Base-by-base conservation (phyloP, 176 grass and related monocot genomes). In the Lolium rigidum region DNA sequence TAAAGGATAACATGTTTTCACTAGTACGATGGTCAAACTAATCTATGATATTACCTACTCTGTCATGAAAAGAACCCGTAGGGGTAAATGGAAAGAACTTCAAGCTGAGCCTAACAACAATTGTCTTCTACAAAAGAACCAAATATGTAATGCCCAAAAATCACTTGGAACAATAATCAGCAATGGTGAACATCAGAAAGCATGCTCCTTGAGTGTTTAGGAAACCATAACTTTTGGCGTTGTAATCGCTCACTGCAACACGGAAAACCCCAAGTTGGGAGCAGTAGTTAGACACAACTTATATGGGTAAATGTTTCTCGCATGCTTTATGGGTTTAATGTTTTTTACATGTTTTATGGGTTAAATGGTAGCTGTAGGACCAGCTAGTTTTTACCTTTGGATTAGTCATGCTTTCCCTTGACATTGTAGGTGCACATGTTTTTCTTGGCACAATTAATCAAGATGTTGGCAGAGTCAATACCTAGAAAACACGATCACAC, bases 391-490 rank as follows among this genome's bases (percentile, higher is more conserved):
- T 37, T 9, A 67, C 64, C 64, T 67, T 67, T 35, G 26, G 2
- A 8, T 67, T 37, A 67, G 14, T 67, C 64, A 17, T 37, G 14
- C 28, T 67, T 67, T 67, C 64, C 28, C 14, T 37, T 65, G 25
- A 16, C 62, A 65, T 16, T 35, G 5, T 65, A 65, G 1, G 1
- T 35, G 62, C 62, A 65, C 25, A 85, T 50, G 1, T 77, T 83
- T 2, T 60, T 85, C 81, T 82, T 16, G 4, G 83, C 83, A 43
- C 86, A 88, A 31, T 85, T 77, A 47, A 91, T 77, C 60, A 91
- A 4, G 11, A 85, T 91, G 1, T 91, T 74, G 2, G 85, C 86
- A 39, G 90, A 88, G 22, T 91, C 90, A 28, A 91, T 91, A 64
- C 90, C 90, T 88, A 75, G 2, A 0, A 67, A 77, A 7, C 50